phyloP scores from a whole-genome alignment of 1,139 yeast species.

The Debaryomycetaceae sp. region DNA sequence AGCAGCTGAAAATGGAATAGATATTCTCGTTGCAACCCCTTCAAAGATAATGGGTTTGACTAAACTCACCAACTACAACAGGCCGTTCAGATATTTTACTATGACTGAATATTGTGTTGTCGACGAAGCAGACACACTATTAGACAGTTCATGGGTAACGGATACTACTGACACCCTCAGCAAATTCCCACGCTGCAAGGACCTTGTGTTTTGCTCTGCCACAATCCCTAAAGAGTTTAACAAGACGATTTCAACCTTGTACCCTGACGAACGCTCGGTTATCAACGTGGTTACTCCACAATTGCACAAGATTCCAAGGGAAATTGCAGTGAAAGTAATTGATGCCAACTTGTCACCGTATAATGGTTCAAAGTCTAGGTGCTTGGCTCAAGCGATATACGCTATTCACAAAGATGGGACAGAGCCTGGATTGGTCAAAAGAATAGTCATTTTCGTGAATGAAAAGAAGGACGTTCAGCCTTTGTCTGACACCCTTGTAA shows the following conservation, averaged over 20 bases:
- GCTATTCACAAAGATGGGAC: slow-evolving; percentile 84
- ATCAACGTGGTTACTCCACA: slow-evolving; percentile 72
- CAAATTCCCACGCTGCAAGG: slow-evolving; percentile 52
- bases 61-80: slow-evolving; percentile 39
- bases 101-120: slow-evolving; percentile 61
- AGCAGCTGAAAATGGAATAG: slow-evolving; percentile 53
- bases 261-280: slow-evolving; percentile 55
- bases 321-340: slow-evolving; percentile 67
- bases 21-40: slow-evolving; percentile 84
- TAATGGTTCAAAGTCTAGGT: slow-evolving; percentile 77
- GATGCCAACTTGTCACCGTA: slow-evolving; percentile 77
- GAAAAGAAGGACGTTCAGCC: slow-evolving; percentile 61
- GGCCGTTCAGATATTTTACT: slow-evolving; percentile 47
- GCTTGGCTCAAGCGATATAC: slow-evolving; percentile 82
- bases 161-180: slow-evolving; percentile 61
- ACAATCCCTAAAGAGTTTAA: slow-evolving; percentile 83
- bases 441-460: slow-evolving; percentile 87
- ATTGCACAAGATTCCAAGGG: slow-evolving; percentile 77
- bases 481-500: slow-evolving; percentile 51
- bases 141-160: slow-evolving; percentile 78
- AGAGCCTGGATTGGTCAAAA: slow-evolving; percentile 70
- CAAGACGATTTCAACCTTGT: slow-evolving; percentile 54
- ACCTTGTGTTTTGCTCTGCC: slow-evolving; percentile 80
- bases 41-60: slow-evolving; percentile 52
- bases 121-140: slow-evolving; percentile 94